Conservation (phyloP, 2,329 filamentous ascomycete genomes). For the Chaetomiaceae sp. region DNA sequence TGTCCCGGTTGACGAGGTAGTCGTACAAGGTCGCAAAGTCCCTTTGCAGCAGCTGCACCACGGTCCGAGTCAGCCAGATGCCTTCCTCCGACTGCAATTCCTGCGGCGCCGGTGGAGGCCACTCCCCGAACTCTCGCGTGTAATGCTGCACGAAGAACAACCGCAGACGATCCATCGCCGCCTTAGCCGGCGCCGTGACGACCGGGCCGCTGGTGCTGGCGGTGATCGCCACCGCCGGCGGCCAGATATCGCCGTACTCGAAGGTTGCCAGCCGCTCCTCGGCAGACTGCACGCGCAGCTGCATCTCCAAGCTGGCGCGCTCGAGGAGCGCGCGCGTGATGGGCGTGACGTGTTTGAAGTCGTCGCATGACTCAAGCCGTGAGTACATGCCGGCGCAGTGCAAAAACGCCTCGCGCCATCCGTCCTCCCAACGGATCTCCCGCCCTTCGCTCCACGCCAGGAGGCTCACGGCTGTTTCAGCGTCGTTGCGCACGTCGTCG, state of each 20-base stretch:
- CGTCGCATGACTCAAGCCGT: constrained; percentile 47
- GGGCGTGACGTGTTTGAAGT: constrained; percentile 56
- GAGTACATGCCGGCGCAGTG: constrained; percentile 63
- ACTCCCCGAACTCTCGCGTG: constrained; percentile 50
- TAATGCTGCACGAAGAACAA: constrained; percentile 59
- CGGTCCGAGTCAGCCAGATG: constrained; percentile 57
- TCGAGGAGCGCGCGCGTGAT: constrained; percentile 61
- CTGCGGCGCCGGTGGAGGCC: constrained; percentile 47
- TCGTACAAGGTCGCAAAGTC: constrained; percentile 69
- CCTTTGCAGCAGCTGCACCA: constrained; percentile 54
- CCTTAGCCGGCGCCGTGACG: constrained; percentile 39
- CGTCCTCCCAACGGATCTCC: constrained; percentile 59
- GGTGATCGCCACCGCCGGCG: constrained; percentile 31
- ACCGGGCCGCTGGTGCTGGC: constrained; percentile 30
- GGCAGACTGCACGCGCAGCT: constrained; percentile 57
- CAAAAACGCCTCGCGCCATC: constrained; percentile 63
- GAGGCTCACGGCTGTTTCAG: constrained; percentile 55
- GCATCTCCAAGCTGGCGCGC: constrained; percentile 55
- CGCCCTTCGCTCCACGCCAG: constrained; percentile 63
- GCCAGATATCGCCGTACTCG: constrained; percentile 60
- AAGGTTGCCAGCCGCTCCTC: constrained; percentile 59
- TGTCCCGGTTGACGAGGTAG: constrained; percentile 63
- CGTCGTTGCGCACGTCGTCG: constrained; percentile 60
- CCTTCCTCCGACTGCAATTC: constrained; percentile 33
- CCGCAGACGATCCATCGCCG: constrained; percentile 55